Percentiles rank a stretch among this genome's conserved stretches.
Conservation (phyloP, 148 eudicot species). For the Rhododendron vialii region DNA sequence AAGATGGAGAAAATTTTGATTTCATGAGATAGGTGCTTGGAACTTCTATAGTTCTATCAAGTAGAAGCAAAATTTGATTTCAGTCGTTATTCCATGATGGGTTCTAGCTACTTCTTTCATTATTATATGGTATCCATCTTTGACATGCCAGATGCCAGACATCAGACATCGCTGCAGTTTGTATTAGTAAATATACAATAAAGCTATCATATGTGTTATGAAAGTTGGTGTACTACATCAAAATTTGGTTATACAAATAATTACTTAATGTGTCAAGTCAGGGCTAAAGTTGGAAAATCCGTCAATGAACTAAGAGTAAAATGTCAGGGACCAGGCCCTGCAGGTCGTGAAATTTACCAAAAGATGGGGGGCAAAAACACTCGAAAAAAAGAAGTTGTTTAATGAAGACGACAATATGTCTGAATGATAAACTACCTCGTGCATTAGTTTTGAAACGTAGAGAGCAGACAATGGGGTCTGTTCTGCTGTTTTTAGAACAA, state of each 20-base stretch:
- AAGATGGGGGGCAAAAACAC: neutral
- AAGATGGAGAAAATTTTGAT: neutral
- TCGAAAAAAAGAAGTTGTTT: neutral
- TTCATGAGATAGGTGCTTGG: neutral
- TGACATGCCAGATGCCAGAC: neutral
- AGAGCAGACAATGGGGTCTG: slow-evolving; percentile 63
- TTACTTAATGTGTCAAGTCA: neutral
- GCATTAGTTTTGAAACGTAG: slow-evolving; percentile 47
- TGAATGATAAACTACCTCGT: slow-evolving; percentile 36
- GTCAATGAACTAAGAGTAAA: neutral
- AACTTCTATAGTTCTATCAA: neutral
- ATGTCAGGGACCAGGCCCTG: neutral
- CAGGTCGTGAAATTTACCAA: neutral
- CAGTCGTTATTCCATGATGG: neutral
- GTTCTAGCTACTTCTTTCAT: neutral
- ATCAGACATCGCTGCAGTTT: neutral
- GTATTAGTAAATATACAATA: neutral
- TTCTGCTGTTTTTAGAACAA: slow-evolving; percentile 57
- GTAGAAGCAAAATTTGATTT: neutral
- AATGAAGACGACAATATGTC: neutral
- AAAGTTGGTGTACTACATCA: neutral
- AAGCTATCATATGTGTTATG: neutral
- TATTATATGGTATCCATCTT: neutral
- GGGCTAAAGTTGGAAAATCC: slow-evolving; percentile 1
- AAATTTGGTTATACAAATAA: neutral